Conservation (phyloP, 2,329 filamentous ascomycete species). For the Ceratocystis huliohia region DNA sequence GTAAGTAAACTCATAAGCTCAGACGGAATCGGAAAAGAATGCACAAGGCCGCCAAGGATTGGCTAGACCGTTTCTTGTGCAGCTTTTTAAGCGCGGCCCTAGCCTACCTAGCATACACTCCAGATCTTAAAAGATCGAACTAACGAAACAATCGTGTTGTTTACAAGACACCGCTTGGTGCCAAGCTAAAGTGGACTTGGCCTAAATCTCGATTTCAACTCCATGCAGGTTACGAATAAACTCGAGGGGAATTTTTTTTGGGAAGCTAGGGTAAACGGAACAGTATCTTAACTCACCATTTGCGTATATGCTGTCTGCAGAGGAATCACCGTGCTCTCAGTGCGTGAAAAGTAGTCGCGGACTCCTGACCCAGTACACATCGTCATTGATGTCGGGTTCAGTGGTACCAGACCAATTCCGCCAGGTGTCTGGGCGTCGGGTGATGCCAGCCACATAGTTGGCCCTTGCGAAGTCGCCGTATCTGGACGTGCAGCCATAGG, state of each 20-base stretch:
- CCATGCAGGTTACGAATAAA: not conserved
- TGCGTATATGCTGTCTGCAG: not conserved
- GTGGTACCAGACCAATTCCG: not conserved
- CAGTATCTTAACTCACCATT: conserved; percentile 3
- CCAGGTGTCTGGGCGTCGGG: not conserved
- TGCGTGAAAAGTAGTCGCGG: not conserved
- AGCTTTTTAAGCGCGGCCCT: not conserved
- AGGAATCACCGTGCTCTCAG: not conserved
- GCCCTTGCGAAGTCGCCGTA: not conserved
- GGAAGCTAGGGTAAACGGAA: too few species aligned
- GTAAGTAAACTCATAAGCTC: not conserved
- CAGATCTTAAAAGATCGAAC: not conserved
- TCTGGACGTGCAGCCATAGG: not conserved
- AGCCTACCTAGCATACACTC: not conserved
- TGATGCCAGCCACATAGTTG: conserved; percentile 3
- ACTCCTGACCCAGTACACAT: not conserved
- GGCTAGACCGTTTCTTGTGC: not conserved
- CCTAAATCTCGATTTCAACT: not conserved
- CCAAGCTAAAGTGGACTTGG: not conserved
- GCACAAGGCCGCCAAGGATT: not conserved
- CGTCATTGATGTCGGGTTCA: conserved; percentile 3
- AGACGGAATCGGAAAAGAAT: not conserved
- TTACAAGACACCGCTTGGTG: conserved; percentile 1
- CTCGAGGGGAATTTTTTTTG: not conserved
- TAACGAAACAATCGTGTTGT: not conserved